Conservation (phyloP, 768 basidiomycete species). For the Leccinum boreale region DNA sequence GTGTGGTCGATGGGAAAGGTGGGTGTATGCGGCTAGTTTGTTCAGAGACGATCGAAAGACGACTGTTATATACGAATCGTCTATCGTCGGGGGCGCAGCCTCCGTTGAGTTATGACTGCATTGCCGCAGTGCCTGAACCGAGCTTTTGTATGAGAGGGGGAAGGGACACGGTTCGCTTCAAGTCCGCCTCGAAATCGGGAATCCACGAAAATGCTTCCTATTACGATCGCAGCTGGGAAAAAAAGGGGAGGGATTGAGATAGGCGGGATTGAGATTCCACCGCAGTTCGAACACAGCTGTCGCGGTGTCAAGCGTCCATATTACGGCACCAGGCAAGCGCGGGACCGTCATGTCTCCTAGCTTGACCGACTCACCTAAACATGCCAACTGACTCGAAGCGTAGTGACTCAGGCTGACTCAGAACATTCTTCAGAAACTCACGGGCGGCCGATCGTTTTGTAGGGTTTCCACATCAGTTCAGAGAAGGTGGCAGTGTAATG, state of each 20-base stretch:
- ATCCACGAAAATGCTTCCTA: conserved; percentile 19
- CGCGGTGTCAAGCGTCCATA: conserved; percentile 18
- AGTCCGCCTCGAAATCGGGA: neutral
- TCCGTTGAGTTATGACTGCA: conserved; percentile 20
- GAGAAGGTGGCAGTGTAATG: conserved; percentile 2
- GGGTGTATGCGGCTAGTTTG: neutral
- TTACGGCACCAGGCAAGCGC: conserved; percentile 8
- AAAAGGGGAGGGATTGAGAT: neutral
- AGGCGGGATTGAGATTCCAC: neutral
- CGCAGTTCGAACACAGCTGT: conserved; percentile 3
- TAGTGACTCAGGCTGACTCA: neutral
- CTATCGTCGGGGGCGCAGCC: conserved; percentile 27
- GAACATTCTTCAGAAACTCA: neutral
- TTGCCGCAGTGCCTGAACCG: conserved; percentile 22
- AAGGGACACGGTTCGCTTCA: conserved; percentile 4
- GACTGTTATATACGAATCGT: conserved; percentile 15
- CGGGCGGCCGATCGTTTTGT: neutral
- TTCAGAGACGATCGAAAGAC: neutral
- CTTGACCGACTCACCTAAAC: neutral
- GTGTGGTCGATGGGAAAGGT: neutral
- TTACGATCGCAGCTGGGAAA: conserved; percentile 4
- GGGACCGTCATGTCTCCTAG: conserved; percentile 1
- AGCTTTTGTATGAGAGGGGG: neutral
- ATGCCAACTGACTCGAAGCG: neutral
- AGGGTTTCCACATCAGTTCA: neutral